These are phyloP conservation scores for Medicago arabica DNA, from an alignment of 306 rosid species.

Conservation along the genomic window DNA sequence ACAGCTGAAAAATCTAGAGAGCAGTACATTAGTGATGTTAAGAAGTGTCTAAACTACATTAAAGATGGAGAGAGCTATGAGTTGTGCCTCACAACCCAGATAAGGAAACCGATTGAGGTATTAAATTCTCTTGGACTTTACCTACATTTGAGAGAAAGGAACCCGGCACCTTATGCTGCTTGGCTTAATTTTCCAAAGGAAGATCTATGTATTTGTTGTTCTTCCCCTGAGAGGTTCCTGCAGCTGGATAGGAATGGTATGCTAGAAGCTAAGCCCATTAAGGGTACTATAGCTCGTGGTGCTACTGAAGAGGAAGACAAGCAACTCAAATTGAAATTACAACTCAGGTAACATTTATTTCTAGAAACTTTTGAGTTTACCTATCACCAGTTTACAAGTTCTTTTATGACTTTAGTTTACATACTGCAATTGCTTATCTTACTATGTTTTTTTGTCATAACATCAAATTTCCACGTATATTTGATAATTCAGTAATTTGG, in stretches of 20 bases:
- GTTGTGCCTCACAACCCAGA: constrained; percentile 93
- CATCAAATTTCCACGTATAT: constrained; percentile 17
- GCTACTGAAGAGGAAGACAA: constrained; percentile 77
- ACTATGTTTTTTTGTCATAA: background rate
- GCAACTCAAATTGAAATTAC: constrained; percentile 67
- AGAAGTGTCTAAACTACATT: constrained; percentile 79
- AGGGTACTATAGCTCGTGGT: constrained; percentile 95
- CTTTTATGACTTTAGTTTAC: constrained; percentile 11
- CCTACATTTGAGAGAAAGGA: constrained; percentile 83
- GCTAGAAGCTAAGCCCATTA: constrained; percentile 97
- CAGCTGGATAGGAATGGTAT: constrained; percentile 70
- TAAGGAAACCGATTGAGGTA: constrained; percentile 65
- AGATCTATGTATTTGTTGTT: constrained; percentile 77
- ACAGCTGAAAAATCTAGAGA: constrained; percentile 73
- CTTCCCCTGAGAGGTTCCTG: constrained; percentile 96
- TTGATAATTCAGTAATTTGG: constrained; percentile 24
- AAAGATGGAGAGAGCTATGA: constrained; percentile 97
- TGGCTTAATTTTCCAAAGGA: constrained; percentile 92
- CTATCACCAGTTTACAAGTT: constrained; percentile 8
- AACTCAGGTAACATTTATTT: constrained; percentile 67
- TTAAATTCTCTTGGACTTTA: constrained; percentile 72
- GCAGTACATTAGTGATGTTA: constrained; percentile 73
- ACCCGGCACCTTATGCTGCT: constrained; percentile 98
- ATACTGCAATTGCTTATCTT: constrained; percentile 25
- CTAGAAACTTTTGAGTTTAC: constrained; percentile 21